Evolutionary conservation across 1,284 basidiomycete species (phyloP).

Genomic region (Trichosporon faecale): DNA sequence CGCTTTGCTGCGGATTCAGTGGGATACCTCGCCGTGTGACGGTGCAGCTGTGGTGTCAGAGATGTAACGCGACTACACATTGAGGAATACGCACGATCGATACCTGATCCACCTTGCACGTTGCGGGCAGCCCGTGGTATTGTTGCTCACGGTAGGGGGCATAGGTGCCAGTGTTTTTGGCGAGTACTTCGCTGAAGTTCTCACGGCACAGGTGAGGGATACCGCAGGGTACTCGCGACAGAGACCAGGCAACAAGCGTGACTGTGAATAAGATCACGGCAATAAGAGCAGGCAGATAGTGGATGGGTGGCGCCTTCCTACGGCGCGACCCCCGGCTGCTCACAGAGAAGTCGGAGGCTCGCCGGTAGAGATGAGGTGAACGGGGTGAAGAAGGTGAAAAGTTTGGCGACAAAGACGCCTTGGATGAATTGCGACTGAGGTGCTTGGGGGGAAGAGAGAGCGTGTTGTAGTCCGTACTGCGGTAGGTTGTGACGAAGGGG

Average conservation of each 20-base stretch:
- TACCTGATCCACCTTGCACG: constrained; percentile 46
- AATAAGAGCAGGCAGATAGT: constrained; percentile 1
- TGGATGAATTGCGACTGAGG: background rate
- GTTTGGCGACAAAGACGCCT: background rate
- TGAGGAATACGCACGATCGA: constrained; percentile 35
- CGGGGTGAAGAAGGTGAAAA: background rate
- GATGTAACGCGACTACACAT: background rate
- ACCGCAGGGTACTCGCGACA: background rate
- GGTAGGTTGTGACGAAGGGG: background rate
- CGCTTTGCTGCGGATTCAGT: constrained; percentile 57
- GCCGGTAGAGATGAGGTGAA: background rate
- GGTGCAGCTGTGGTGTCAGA: constrained; percentile 62
- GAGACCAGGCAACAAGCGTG: background rate
- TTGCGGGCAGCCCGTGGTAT: constrained; percentile 36
- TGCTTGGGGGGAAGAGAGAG: background rate
- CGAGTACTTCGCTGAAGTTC: background rate
- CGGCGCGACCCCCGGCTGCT: background rate
- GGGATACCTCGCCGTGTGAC: constrained; percentile 78
- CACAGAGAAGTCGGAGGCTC: background rate
- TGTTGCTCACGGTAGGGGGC: constrained; percentile 32
- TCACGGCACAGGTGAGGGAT: background rate
- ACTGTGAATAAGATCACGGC: background rate
- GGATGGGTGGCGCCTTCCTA: background rate
- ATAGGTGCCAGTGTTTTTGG: constrained; percentile 39
- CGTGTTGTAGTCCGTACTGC: background rate